phyloP scores from a whole-genome alignment of 1,284 basidiomycete genomes.

The Trichosporon sp. region DNA sequence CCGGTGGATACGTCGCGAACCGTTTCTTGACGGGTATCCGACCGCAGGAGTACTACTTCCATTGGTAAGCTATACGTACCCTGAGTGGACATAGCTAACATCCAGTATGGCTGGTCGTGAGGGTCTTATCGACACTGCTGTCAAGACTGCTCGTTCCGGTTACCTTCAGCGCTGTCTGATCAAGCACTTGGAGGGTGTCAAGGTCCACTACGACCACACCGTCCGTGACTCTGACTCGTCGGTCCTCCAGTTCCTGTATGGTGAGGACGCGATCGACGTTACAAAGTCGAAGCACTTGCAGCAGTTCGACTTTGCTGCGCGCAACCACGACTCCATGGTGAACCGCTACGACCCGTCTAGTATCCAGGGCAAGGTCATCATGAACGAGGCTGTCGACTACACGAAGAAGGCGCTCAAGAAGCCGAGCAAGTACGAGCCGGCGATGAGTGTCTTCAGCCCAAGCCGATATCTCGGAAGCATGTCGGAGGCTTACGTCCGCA shows the following conservation, averaged over 20 bases:
- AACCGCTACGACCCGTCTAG: conserved; percentile 65
- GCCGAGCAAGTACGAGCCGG: conserved; percentile 63
- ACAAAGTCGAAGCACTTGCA: conserved; percentile 86
- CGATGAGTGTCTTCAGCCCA: conserved; percentile 71
- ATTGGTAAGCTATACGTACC: conserved; percentile 44
- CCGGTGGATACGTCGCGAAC: conserved; percentile 99
- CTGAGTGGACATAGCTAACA: not conserved
- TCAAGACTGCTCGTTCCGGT: conserved; percentile 97
- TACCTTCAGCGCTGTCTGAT: conserved; percentile 97
- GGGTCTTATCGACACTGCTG: conserved; percentile 97
- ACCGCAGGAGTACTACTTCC: conserved; percentile 99
- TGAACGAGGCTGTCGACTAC: conserved; percentile 63
- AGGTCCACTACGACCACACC: conserved; percentile 96
- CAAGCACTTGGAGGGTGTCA: conserved; percentile 95
- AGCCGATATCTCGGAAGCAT: conserved; percentile 79
- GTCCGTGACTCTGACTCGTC: conserved; percentile 92
- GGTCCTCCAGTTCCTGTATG: conserved; percentile 94
- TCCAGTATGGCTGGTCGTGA: conserved; percentile 96
- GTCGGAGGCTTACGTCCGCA: conserved; percentile 84
- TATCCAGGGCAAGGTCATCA: conserved; percentile 60
- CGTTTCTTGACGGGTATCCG: conserved; percentile 98
- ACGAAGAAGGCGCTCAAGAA: conserved; percentile 88
- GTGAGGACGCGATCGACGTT: conserved; percentile 95
- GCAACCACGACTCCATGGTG: conserved; percentile 76
- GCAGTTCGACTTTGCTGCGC: conserved; percentile 88